Conservation (phyloP, 2,329 filamentous ascomycete species). For the Microdochium nivale region DNA sequence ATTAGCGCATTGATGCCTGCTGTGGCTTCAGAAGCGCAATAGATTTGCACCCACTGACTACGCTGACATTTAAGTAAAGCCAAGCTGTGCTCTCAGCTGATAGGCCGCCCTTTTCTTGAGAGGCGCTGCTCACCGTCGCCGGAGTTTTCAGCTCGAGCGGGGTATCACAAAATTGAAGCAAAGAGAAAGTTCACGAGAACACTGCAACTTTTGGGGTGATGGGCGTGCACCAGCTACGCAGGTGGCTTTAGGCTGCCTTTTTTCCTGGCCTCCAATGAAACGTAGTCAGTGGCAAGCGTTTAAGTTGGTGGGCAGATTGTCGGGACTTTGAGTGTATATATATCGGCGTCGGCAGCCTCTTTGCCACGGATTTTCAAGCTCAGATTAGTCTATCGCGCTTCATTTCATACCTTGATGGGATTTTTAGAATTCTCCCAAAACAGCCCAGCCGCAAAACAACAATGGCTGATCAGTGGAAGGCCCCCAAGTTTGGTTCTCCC, state of each 20-base stretch:
- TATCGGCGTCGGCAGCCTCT: too few species aligned
- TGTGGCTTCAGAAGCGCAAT: neutral
- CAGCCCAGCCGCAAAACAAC: too few species aligned
- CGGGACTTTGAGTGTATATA: too few species aligned
- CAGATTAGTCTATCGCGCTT: too few species aligned
- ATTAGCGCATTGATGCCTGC: neutral
- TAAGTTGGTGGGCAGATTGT: too few species aligned
- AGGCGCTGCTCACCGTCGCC: neutral
- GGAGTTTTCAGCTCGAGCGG: neutral
- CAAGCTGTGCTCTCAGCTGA: neutral
- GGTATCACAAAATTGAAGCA: neutral
- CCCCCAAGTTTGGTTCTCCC: conserved; percentile 17
- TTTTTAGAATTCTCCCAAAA: too few species aligned
- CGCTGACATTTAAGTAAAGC: too few species aligned
- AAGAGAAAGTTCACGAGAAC: neutral
- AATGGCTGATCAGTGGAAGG: conserved; percentile 14
- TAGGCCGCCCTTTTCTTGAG: neutral
- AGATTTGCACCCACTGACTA: too few species aligned
- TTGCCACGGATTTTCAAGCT: too few species aligned
- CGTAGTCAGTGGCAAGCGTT: neutral
- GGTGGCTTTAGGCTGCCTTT: neutral
- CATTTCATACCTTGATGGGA: too few species aligned
- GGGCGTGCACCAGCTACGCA: neutral
- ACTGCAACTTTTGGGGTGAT: neutral
- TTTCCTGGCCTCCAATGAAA: neutral